Percentiles rank a stretch among this genome's conserved stretches.
Conservation (phyloP, 225 moss, liverwort and hornwort species). For the Asterella californica region DNA sequence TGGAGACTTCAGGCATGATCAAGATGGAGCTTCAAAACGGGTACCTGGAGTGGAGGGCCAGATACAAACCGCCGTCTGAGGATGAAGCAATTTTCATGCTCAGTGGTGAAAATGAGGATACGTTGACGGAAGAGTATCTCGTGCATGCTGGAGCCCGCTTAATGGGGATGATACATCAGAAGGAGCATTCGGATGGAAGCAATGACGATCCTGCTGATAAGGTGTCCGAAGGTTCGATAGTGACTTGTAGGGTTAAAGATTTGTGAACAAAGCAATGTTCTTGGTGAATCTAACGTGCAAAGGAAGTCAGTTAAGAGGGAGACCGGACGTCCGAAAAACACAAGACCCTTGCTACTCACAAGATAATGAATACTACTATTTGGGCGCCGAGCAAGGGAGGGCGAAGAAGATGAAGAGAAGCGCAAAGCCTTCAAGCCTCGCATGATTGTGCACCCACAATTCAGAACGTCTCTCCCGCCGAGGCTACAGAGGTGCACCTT, state of each 20-base stretch:
- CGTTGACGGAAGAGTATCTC: constrained; percentile 67
- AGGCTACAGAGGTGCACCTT: constrained; percentile 72
- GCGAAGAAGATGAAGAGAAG: constrained; percentile 82
- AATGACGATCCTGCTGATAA: constrained; percentile 77
- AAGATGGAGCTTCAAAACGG: constrained; percentile 80
- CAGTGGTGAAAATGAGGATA: constrained; percentile 91
- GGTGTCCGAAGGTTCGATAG: constrained; percentile 77
- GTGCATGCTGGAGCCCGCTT: constrained; percentile 86
- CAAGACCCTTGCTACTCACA: constrained; percentile 66
- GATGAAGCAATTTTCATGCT: constrained; percentile 83
- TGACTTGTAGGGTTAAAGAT: constrained; percentile 88
- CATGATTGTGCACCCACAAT: constrained; percentile 97
- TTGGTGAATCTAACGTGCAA: constrained; percentile 82
- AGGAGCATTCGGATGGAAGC: constrained; percentile 86
- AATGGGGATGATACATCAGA: constrained; percentile 71
- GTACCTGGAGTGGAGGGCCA: constrained; percentile 72
- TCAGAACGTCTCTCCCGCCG: constrained; percentile 89
- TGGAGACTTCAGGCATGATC: constrained; percentile 70
- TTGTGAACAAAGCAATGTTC: constrained; percentile 65
- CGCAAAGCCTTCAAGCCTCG: constrained; percentile 91
- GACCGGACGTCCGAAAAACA: constrained; percentile 51
- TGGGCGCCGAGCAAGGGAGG: constrained; percentile 79
- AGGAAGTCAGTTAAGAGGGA: constrained; percentile 80
- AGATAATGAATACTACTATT: constrained; percentile 60
- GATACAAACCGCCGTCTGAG: constrained; percentile 43